Base-by-base conservation (phyloP, 2,329 filamentous ascomycete genomes). In the Zasmidium angulare region DNA sequence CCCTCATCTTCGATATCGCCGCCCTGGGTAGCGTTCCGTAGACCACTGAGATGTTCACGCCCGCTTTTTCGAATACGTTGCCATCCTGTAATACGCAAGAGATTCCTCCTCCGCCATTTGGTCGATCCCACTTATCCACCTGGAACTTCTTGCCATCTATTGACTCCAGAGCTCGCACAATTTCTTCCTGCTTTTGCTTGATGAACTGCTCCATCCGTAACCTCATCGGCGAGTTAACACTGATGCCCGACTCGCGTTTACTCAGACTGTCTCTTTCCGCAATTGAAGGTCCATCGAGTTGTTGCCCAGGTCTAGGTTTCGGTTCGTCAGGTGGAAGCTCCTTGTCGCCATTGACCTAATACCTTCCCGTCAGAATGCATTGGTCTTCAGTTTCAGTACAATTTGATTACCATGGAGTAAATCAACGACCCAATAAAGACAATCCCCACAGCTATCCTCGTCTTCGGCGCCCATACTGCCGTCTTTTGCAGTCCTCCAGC, bases 121-220 rank as follows among this genome's bases (percentile, higher is more conserved):
- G 88, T 53, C 95, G 87, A 62, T 86, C 83, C 95, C 95, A 99
- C 65, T 89, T 88, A 78, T 99, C 95, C 60, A 86, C 81, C 60
- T 84, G 84, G 80, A 99, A 99, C 66, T 86, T 84, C 64, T 85
- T 86, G 59, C 91, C 93, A 72, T 98, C 95, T 47, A 98, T 81
- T 68, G 86, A 84, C 74, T 96, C 89, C 21, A 99, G 84, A 58
- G 89, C 91, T 57, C 84, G 81, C 24, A 98, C 89, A 60, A 99
- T 99, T 63, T 89, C 85, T 69, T 90, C 85, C 73, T 99, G 95
- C 70, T 98, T 91, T 68, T 92, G 86, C 75, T 95, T 95, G 76
- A 98, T 96, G 74, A 98, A 90, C 70, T 90, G 86, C 78, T 99
- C 95, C 95, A 99, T 98, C 64, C 93, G 91, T 59, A 99, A 83